Conservation (phyloP, 768 basidiomycete genomes). For the Lactarius deliciosus region DNA sequence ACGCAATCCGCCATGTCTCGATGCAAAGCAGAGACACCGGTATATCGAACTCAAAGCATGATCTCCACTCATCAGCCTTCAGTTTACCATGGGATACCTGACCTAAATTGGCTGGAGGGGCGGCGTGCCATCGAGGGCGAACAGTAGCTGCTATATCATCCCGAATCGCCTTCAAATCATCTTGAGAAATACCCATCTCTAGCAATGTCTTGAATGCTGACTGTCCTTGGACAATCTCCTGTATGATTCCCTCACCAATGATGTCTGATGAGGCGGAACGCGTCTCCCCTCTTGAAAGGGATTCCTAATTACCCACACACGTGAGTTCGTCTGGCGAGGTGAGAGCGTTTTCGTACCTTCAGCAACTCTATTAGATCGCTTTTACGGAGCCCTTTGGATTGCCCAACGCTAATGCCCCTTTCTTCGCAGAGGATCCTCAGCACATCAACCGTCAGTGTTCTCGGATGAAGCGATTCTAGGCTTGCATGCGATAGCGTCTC, state of each 20-base stretch:
- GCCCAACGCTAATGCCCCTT: background rate
- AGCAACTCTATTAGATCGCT: background rate
- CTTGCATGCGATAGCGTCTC: background rate
- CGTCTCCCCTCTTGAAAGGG: background rate
- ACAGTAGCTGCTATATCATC: conserved; percentile 1
- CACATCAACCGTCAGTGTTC: background rate
- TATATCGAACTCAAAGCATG: conserved; percentile 7
- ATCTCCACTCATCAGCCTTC: conserved; percentile 14
- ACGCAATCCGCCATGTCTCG: background rate
- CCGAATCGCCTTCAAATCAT: background rate
- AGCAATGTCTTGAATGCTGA: too few species aligned
- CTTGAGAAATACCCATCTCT: background rate
- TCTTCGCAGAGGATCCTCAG: conserved; percentile 5
- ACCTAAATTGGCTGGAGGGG: conserved; percentile 4
- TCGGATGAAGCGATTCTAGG: background rate
- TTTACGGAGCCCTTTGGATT: background rate
- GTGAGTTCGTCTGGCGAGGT: conserved; percentile 2
- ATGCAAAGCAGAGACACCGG: background rate
- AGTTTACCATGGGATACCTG: too few species aligned
- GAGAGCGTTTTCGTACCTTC: background rate
- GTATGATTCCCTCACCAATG: background rate
- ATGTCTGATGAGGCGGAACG: background rate
- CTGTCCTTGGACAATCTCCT: background rate
- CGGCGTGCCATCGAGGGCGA: conserved; percentile 2
- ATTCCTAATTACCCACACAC: background rate